Conservation (phyloP, 2,329 filamentous ascomycete species). For the Venturia pyrina region DNA sequence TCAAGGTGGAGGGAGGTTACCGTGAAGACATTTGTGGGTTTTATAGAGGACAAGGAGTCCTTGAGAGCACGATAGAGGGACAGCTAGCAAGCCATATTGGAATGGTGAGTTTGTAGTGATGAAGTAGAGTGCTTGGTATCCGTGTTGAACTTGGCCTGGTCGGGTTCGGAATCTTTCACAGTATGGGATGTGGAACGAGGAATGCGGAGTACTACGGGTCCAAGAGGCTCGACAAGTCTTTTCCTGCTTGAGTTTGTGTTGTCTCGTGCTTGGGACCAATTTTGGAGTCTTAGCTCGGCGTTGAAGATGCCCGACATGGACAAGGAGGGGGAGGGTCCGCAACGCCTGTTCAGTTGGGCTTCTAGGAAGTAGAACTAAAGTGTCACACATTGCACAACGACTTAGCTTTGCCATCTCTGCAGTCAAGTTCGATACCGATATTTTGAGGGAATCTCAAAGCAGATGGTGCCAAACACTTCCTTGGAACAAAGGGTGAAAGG, state of each 20-base stretch:
- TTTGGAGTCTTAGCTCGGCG: not conserved
- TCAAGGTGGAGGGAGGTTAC: constrained; percentile 5
- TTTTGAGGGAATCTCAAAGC: no score
- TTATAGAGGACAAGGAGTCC: constrained; percentile 11
- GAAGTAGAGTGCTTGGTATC: not conserved
- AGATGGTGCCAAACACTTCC: no score
- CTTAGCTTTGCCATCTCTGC: no score
- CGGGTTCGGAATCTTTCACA: not conserved
- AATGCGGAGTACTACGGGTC: not conserved
- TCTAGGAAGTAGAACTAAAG: no score
- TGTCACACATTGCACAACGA: no score
- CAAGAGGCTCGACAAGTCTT: not conserved
- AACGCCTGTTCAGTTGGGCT: no score
- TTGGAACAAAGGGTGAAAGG: no score
- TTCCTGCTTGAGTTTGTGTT: not conserved
- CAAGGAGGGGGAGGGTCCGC: no score
- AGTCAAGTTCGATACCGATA: no score
- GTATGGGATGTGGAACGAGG: not conserved
- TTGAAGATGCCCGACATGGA: not conserved
- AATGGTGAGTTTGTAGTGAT: not conserved
- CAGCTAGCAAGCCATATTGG: constrained; percentile 3
- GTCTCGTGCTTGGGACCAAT: not conserved
- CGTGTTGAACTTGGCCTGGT: not conserved
- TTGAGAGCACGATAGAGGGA: not conserved
- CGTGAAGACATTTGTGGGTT: constrained; percentile 5